Evolutionary conservation across 306 rosid species (phyloP).

Genomic region (Cyamopsis tetragonoloba): DNA sequence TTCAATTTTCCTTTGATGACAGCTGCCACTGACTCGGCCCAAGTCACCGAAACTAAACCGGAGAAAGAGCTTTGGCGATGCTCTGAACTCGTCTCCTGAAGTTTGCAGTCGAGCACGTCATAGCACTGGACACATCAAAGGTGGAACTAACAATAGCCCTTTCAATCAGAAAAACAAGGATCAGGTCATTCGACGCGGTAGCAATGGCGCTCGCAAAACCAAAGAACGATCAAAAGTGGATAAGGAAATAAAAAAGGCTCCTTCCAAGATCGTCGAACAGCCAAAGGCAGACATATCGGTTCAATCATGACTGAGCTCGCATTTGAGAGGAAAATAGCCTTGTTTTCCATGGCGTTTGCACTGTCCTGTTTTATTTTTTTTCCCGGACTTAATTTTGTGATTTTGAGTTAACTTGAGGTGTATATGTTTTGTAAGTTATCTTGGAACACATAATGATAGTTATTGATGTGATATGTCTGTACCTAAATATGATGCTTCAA

Average conservation of each 20-base stretch:
- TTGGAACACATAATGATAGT: constrained; percentile 45
- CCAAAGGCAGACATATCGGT: constrained; percentile 60
- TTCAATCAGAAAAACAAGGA: constrained; percentile 40
- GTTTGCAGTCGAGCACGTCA: constrained; percentile 58
- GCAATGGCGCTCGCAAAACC: constrained; percentile 41
- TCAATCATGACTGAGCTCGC: constrained; percentile 45
- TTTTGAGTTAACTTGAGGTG: constrained; percentile 61
- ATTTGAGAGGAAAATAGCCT: constrained; percentile 25
- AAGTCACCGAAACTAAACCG: constrained; percentile 80
- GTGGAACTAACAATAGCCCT: constrained; percentile 29
- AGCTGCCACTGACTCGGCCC: constrained; percentile 91
- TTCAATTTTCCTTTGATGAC: constrained; percentile 26
- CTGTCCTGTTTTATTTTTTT: too few species aligned
- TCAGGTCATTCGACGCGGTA: constrained; percentile 37
- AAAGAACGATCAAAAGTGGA: constrained; percentile 48
- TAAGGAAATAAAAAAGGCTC: constrained; percentile 42
- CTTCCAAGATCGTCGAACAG: constrained; percentile 42
- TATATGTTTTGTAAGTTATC: constrained; percentile 73
- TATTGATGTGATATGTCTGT: constrained; percentile 36
- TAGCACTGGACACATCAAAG: constrained; percentile 52
- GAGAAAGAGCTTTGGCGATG: constrained; percentile 83
- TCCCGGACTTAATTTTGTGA: constrained; percentile 43
- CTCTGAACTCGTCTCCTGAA: constrained; percentile 35
- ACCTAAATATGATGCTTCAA: constrained; percentile 16
- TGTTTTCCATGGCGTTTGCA: too few species aligned